Percentiles rank a stretch among this genome's conserved stretches.
Evolutionary conservation across 331 rosid genomes (phyloP).

Genomic region (Rhamnella rubrinervis): DNA sequence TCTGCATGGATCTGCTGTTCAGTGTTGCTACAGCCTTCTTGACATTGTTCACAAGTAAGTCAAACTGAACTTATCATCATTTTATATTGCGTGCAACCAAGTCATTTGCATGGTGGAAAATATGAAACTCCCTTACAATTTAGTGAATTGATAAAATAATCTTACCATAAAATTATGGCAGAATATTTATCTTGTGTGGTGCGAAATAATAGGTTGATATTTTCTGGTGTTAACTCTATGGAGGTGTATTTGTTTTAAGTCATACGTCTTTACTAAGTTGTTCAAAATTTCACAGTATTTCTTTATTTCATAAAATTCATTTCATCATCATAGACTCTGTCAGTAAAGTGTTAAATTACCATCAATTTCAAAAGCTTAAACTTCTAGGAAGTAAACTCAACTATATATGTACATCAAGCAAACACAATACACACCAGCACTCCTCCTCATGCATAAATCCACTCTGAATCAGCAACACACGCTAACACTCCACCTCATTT

Average conservation of each 20-base stretch:
- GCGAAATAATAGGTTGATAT: not conserved
- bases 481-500: too few relatives aligned
- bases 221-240: not conserved
- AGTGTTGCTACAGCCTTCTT: conserved; percentile 87
- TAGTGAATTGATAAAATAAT: not conserved
- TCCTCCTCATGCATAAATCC: too few relatives aligned
- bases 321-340: not conserved
- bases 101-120: conserved; percentile 5
- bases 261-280: not conserved
- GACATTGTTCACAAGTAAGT: conserved; percentile 82
- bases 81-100: conserved; percentile 5
- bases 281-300: not conserved
- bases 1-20: conserved; percentile 91
- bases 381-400: too few relatives aligned
- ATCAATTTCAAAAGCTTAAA: not conserved
- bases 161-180: not conserved
- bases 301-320: not conserved
- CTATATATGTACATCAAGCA: too few relatives aligned
- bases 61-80: conserved; percentile 4
- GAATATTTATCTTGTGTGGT: too few relatives aligned
- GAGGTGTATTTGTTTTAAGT: not conserved
- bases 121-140: conserved; percentile 6
- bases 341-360: not conserved
- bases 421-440: too few relatives aligned
- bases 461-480: too few relatives aligned